A percentile compares a stretch with the other conserved stretches of the same genome.
Conservation (phyloP, 768 basidiomycete genomes). For the Pulveroboletus sp. region DNA sequence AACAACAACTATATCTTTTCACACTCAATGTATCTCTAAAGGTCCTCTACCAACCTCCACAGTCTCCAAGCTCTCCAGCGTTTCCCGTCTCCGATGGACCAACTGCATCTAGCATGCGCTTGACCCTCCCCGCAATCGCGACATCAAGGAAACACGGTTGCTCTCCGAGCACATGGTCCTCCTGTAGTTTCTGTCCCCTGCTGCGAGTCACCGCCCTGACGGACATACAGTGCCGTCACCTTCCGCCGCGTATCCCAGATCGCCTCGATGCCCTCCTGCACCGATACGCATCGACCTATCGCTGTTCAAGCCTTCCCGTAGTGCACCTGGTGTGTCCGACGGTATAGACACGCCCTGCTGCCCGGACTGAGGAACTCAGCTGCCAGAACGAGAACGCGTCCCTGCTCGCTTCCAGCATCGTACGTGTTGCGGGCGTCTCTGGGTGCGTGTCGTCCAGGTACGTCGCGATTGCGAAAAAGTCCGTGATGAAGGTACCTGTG, state of each 20-base stretch:
- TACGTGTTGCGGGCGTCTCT: constrained; percentile 23
- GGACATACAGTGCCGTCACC: constrained; percentile 11
- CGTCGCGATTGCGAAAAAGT: constrained; percentile 43
- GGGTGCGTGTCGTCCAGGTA: constrained; percentile 52
- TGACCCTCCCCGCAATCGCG: constrained; percentile 14
- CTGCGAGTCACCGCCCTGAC: background rate
- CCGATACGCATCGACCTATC: constrained; percentile 13
- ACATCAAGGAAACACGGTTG: constrained; percentile 21
- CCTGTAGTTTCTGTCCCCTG: background rate
- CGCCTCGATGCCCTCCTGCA: constrained; percentile 15
- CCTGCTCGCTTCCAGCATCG: constrained; percentile 31
- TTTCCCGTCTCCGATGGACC: constrained; percentile 6
- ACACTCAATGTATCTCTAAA: background rate
- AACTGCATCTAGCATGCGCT: constrained; percentile 12
- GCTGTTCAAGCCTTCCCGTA: constrained; percentile 39
- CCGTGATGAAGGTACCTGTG: constrained; percentile 35
- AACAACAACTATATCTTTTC: no score
- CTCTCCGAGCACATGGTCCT: constrained; percentile 11
- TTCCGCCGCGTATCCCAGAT: constrained; percentile 28
- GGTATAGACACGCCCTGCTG: constrained; percentile 36
- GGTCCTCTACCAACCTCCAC: background rate
- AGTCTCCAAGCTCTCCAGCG: background rate
- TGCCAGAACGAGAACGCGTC: constrained; percentile 15
- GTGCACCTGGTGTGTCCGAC: constrained; percentile 29
- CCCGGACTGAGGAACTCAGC: constrained; percentile 27